A percentile compares a stretch with the other conserved stretches of the same genome.
phyloP scores from a whole-genome alignment of 805 yeast species.

The Grigorovia humatica region DNA sequence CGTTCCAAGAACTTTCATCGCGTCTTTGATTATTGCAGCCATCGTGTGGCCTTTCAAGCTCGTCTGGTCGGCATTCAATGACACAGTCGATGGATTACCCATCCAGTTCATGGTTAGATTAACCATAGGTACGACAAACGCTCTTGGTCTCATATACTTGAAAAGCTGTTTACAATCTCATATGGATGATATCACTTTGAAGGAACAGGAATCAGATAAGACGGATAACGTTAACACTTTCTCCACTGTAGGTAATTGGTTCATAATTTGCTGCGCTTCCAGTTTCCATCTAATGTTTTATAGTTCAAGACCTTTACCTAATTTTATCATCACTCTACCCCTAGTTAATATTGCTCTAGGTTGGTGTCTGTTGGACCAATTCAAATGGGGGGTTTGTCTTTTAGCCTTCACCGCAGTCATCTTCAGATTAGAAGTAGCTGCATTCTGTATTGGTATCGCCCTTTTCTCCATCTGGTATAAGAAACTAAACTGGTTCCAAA shows the following conservation, averaged over 20 bases:
- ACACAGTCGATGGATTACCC: constrained; percentile 33
- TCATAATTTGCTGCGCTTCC: constrained; percentile 42
- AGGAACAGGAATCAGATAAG: constrained; percentile 9
- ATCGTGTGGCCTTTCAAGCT: constrained; percentile 33
- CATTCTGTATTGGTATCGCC: constrained; percentile 42
- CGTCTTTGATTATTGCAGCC: constrained; percentile 46
- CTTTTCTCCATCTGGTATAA: constrained; percentile 36
- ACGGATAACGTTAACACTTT: constrained; percentile 3
- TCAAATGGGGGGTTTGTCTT: constrained; percentile 39
- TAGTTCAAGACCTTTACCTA: constrained; percentile 81
- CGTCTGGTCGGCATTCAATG: constrained; percentile 6
- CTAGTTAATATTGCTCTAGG: constrained; percentile 48
- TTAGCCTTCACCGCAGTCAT: constrained; percentile 55
- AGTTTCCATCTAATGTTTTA: constrained; percentile 80
- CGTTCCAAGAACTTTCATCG: constrained; percentile 79
- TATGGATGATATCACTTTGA: constrained; percentile 9
- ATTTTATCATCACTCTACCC: constrained; percentile 68
- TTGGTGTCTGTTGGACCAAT: constrained; percentile 40
- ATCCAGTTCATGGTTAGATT: constrained; percentile 49
- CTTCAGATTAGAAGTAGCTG: constrained; percentile 62
- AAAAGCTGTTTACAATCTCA: constrained; percentile 31
- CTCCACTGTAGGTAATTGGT: constrained; percentile 43
- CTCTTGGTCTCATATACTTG: constrained; percentile 39
- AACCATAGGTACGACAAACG: constrained; percentile 54
- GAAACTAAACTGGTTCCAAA: constrained; percentile 35